These are phyloP conservation scores for Abrus pulchellus DNA, from an alignment of 306 rosid species.

Conservation along the genomic window DNA sequence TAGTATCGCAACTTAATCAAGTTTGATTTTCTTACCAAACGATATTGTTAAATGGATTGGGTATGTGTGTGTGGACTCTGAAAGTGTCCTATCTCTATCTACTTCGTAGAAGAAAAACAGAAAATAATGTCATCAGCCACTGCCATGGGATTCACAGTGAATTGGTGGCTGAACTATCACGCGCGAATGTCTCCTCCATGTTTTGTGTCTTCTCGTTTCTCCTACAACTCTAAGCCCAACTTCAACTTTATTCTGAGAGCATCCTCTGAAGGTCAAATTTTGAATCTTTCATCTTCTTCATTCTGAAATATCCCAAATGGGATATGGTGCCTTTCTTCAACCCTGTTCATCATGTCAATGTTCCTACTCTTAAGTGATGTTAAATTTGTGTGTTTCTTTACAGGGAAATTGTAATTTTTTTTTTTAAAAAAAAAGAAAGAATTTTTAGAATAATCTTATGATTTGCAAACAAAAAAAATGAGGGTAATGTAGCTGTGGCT, in stretches of 20 bases:
- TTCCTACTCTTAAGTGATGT: not conserved
- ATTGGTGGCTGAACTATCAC: slow-evolving; percentile 44
- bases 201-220: slow-evolving; percentile 40
- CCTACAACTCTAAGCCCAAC: slow-evolving; percentile 56
- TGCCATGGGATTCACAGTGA: slow-evolving; percentile 48
- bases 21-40: too few species aligned
- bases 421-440: not conserved
- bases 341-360: not conserved
- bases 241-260: slow-evolving; percentile 51
- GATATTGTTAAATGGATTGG: too few species aligned
- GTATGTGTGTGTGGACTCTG: not conserved
- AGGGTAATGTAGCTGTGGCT: not conserved
- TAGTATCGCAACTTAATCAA: too few species aligned
- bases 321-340: not conserved
- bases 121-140: slow-evolving; percentile 58
- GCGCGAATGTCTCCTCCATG: slow-evolving; percentile 31
- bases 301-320: slow-evolving; percentile 2
- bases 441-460: not conserved
- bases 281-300: slow-evolving; percentile 23
- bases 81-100: not conserved
- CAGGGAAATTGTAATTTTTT: too few species aligned
- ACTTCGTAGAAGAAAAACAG: not conserved
- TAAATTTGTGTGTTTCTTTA: not conserved
- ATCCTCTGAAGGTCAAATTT: slow-evolving; percentile 70
- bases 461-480: not conserved